These are phyloP conservation scores for Solanum tarapatanum DNA, from an alignment of 257 asterid species.

Conservation along the genomic window DNA sequence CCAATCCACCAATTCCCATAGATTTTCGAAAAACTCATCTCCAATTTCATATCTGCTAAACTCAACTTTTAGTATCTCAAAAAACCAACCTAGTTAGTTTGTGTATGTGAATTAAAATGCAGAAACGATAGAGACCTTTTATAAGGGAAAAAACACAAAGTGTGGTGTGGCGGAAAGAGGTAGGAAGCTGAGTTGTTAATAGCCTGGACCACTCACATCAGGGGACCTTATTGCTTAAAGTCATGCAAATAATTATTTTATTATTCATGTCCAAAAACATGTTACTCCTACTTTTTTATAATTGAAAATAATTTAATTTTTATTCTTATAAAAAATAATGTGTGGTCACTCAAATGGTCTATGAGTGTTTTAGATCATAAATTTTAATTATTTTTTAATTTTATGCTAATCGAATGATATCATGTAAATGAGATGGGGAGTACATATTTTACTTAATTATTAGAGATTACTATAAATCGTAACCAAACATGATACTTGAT, in stretches of 20 bases:
- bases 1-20: conserved; percentile 38
- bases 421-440: no score
- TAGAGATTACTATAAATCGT: no score
- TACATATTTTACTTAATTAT: no score
- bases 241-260: no score
- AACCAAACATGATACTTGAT: background rate
- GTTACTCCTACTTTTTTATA: background rate
- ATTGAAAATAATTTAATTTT: no score
- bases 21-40: conserved; percentile 16
- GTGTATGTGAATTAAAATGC: background rate
- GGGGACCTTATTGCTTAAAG: background rate
- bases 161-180: background rate
- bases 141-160: background rate
- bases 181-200: background rate
- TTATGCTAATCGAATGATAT: background rate
- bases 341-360: background rate
- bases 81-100: background rate
- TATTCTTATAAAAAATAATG: no score
- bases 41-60: conserved; percentile 21
- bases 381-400: no score
- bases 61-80: background rate
- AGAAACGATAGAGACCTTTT: background rate
- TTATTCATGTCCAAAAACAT: no score
- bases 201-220: background rate
- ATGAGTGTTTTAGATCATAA: no score